Base-by-base conservation (phyloP, 164 flowering plant genomes). In the Magnolia changhungtana region DNA sequence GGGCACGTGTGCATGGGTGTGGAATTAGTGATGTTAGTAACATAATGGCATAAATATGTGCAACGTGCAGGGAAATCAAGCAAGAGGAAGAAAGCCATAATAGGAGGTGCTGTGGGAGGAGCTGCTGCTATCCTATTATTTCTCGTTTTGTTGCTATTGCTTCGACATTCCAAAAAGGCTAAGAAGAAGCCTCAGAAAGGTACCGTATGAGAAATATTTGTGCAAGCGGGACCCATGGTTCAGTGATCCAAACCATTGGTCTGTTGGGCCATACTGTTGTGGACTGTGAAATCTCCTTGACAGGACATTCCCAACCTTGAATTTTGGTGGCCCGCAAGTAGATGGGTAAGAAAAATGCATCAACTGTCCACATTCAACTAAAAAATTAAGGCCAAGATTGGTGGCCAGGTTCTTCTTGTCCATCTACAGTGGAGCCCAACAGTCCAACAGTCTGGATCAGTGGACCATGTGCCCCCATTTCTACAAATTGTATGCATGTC, bases 81-180 rank as follows among this genome's bases (percentile, higher is more conserved):
- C 18, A 86, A 83, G 79, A 85, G 80, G 27, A 52, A 77, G 71
- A 29, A 75, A 58, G 61, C 23, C 49, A 84, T 81, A 20, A 80
- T 88, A 3, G 82, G 88, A 11, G 89, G 85, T 13, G 88, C 83
- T 24, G 82, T 75, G 1, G 86, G 77, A 1, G 88, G 86, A 52
- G 90, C 37, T 11, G 81, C 72, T 6, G 66, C 80, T 55, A 37
- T 37, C 23, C 16, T 84, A 37, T 4, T 84, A 0, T 0, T 78
- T 63, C 21, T 83, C 20, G 16, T 84, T 29, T 4, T 80, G 55
- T 72, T 66, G 2, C 50, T 67, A n/a, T 9, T 85, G 63, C 50
- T 81, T 13, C 7, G 76, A 5, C 1, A 66, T 21, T 14, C 19
- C n/a, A 45, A 2, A 21, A 63, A 29, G 7, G 0, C 61, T 0